Evolutionary conservation across 371 early-diverging fungal species (phyloP).

Genomic region (Mucor irregularis): DNA sequence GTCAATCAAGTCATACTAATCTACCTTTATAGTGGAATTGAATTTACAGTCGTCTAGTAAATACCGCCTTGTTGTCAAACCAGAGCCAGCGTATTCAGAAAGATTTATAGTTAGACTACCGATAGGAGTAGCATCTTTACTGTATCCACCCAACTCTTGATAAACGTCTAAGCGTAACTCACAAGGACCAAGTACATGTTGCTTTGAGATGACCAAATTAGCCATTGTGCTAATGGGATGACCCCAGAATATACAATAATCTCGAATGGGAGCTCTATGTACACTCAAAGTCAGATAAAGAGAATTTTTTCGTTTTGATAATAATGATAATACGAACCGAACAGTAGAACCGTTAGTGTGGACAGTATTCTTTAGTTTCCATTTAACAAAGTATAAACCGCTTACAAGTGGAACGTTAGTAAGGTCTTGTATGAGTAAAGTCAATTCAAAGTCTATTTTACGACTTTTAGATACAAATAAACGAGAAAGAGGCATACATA

Average conservation of each 20-base stretch:
- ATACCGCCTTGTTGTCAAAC: slow-evolving; percentile 37
- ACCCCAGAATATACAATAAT: slow-evolving; percentile 58
- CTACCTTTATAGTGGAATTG: slow-evolving; percentile 48
- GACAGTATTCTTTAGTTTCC: slow-evolving; percentile 27
- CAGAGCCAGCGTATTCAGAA: slow-evolving; percentile 44
- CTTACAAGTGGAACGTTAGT: slow-evolving; percentile 42
- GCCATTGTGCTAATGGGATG: slow-evolving; percentile 34
- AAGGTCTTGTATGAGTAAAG: slow-evolving; percentile 28
- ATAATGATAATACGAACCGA: slow-evolving; percentile 9
- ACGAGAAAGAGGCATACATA: slow-evolving; percentile 27
- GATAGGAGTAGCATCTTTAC: slow-evolving; percentile 48
- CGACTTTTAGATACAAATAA: slow-evolving; percentile 34
- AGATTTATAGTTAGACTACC: slow-evolving; percentile 50
- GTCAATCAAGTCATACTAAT: not conserved
- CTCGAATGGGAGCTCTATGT: slow-evolving; percentile 52
- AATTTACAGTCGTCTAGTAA: slow-evolving; percentile 50
- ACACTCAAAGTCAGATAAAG: not conserved
- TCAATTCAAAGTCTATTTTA: slow-evolving; percentile 30
- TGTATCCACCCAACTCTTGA: slow-evolving; percentile 64
- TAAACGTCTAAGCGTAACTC: slow-evolving; percentile 58
- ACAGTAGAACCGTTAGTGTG: slow-evolving; percentile 29
- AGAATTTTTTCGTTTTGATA: not conserved
- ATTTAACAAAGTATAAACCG: slow-evolving; percentile 35
- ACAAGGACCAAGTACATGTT: slow-evolving; percentile 57
- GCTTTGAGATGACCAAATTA: slow-evolving; percentile 55